These are phyloP conservation scores for Aspergillus arachidicola DNA, from an alignment of 2,329 filamentous ascomycete species.

Conservation along the genomic window DNA sequence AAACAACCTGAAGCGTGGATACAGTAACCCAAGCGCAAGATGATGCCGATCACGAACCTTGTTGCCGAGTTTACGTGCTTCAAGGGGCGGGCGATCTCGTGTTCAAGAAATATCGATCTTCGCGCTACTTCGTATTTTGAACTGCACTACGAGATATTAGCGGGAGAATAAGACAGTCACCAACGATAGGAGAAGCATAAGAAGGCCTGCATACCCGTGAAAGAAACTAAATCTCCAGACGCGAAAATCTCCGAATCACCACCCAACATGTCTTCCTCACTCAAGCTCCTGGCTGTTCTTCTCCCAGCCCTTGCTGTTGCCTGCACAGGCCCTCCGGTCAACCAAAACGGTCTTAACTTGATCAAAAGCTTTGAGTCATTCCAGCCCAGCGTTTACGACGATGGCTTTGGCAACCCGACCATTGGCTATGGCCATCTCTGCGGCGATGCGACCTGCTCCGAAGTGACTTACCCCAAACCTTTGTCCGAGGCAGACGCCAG, in stretches of 20 bases:
- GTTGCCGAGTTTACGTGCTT: not conserved
- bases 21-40: not conserved
- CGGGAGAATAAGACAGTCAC: not conserved
- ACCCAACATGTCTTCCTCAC: conserved; percentile 6
- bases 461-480: conserved; percentile 52
- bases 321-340: conserved; percentile 31
- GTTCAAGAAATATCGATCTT: not conserved
- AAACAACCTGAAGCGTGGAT: not conserved
- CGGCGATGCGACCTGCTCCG: conserved; percentile 43
- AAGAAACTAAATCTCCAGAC: too few relatives aligned
- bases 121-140: not conserved
- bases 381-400: conserved; percentile 33
- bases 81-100: not conserved
- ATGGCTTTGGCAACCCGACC: conserved; percentile 52
- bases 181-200: not conserved
- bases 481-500: conserved; percentile 46
- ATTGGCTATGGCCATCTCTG: conserved; percentile 58
- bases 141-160: not conserved
- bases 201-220: not conserved
- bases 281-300: conserved; percentile 8
- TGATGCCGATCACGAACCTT: not conserved
- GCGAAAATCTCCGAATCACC: not conserved
- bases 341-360: conserved; percentile 36
- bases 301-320: conserved; percentile 9
- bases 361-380: conserved; percentile 45